Evolutionary conservation across 192 early-diverging fungal genomes (phyloP).

Genomic region (Piromyces sp.): DNA sequence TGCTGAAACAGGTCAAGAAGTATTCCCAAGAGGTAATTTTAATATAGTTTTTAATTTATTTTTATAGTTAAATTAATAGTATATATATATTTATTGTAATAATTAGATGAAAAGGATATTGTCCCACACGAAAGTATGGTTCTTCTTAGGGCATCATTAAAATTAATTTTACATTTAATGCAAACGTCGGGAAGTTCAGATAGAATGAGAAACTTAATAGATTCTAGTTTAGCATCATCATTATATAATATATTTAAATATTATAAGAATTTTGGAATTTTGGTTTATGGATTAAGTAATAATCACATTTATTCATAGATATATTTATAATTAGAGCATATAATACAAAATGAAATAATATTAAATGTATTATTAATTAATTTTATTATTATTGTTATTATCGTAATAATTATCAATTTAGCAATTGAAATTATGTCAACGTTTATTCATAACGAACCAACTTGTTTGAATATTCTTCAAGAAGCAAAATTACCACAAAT

Average conservation of each 20-base stretch:
- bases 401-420: too few relatives aligned
- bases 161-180: conserved; percentile 84
- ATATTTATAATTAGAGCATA: too few relatives aligned
- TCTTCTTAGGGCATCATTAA: conserved; percentile 71
- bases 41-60: not conserved
- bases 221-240: conserved; percentile 61
- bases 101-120: not conserved
- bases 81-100: not conserved
- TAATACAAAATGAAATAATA: too few relatives aligned
- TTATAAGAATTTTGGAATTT: conserved; percentile 56
- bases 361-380: too few relatives aligned
- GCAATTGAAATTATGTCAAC: conserved; percentile 86
- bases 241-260: conserved; percentile 55
- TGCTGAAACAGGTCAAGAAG: not conserved
- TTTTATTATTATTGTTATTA: too few relatives aligned
- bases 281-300: conserved; percentile 58
- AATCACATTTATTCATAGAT: too few relatives aligned
- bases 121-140: conserved; percentile 50
- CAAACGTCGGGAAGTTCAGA: conserved; percentile 81
- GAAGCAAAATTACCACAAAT: conserved; percentile 73
- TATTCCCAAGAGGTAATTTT: not conserved
- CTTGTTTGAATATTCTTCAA: conserved; percentile 80
- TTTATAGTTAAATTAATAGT: not conserved
- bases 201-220: conserved; percentile 84
- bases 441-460: conserved; percentile 97